These are phyloP conservation scores for Wickerhamomyces tratensis DNA, from an alignment of 805 yeast genomes.

Conservation along the genomic window DNA sequence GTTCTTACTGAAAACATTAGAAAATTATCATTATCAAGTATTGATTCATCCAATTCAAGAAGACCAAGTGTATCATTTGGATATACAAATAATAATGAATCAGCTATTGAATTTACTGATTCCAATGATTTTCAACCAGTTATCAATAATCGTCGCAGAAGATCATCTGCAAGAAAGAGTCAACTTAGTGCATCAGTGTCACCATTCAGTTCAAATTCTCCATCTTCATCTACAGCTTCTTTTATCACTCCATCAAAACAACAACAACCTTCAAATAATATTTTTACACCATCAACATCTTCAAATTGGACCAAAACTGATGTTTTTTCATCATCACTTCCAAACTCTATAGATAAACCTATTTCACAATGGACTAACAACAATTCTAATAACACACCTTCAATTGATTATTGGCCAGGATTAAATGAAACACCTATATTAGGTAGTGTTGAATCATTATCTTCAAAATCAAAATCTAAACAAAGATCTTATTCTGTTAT, in stretches of 20 bases:
- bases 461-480: no score
- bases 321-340: slow-evolving; percentile 6
- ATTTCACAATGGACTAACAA: no score
- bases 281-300: no score
- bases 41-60: slow-evolving; percentile 3
- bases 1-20: slow-evolving; percentile 1
- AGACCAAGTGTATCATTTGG: slow-evolving; percentile 2
- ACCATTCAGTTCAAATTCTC: no score
- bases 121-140: slow-evolving; percentile 26
- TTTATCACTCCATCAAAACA: not conserved
- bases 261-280: no score
- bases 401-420: not conserved
- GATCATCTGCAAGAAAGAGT: slow-evolving; percentile 13
- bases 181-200: not conserved
- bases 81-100: slow-evolving; percentile 5
- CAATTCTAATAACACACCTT: no score
- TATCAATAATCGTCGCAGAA: slow-evolving; percentile 20
- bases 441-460: no score
- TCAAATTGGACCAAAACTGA: slow-evolving; percentile 1
- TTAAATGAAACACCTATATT: not conserved
- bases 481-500: no score
- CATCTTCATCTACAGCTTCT: slow-evolving; percentile 3
- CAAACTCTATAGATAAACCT: no score
- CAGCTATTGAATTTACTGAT: slow-evolving; percentile 19
- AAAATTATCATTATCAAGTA: slow-evolving; percentile 3